Evolutionary conservation across 108 stramenopile species (phyloP).

Genomic region (Chaetoceros tenuissimus): DNA sequence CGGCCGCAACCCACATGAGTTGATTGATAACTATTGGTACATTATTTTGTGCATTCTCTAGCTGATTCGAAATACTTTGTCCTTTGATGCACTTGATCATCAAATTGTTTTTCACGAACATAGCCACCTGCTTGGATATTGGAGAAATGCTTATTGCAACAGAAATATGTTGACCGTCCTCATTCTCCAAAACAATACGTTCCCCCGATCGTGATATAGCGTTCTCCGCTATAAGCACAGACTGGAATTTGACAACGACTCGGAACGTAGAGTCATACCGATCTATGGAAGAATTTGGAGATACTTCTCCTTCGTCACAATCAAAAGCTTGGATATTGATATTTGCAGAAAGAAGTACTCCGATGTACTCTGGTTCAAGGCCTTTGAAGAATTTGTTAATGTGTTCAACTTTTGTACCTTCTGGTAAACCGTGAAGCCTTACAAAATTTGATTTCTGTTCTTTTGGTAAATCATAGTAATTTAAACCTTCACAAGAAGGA

Average conservation of each 20-base stretch:
- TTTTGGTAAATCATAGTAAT: constrained; percentile 11
- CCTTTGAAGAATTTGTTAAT: constrained; percentile 68
- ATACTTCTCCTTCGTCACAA: constrained; percentile 13
- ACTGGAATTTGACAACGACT: constrained; percentile 51
- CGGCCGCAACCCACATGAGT: neutral
- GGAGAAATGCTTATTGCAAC: neutral
- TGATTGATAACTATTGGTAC: neutral
- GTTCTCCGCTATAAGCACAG: constrained; percentile 36
- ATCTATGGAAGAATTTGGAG: constrained; percentile 6
- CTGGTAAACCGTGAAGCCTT: constrained; percentile 59
- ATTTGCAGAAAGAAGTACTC: constrained; percentile 36
- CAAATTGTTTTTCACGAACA: neutral
- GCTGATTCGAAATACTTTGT: neutral
- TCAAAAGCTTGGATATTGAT: constrained; percentile 32
- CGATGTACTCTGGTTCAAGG: constrained; percentile 37
- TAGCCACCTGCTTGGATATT: neutral
- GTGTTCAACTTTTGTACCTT: constrained; percentile 34
- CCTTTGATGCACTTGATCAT: neutral
- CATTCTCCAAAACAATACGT: constrained; percentile 14
- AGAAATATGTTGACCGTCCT: neutral
- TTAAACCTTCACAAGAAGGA: constrained; percentile 29
- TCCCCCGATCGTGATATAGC: constrained; percentile 66
- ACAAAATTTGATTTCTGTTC: constrained; percentile 46
- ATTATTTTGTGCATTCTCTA: neutral
- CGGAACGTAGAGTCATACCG: constrained; percentile 22